Evolutionary conservation across 352 stramenopile genomes (phyloP).

Genomic region (Pythium insidiosum): DNA sequence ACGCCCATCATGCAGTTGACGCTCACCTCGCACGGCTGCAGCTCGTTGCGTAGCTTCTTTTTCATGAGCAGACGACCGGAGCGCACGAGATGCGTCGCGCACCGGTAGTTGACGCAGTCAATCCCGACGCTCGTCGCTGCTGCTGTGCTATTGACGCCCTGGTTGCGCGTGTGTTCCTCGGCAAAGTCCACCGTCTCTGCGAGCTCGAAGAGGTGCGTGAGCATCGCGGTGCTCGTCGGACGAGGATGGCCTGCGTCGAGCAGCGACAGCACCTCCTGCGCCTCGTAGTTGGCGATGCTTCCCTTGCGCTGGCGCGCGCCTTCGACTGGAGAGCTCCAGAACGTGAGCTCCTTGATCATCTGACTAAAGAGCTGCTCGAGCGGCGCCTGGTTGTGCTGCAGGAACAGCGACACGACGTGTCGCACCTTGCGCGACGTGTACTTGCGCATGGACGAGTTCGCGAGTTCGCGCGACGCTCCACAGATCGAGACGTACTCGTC

Average conservation of each 20-base stretch:
- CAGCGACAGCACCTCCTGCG: constrained; percentile 59
- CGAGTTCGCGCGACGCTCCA: constrained; percentile 71
- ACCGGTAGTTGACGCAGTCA: constrained; percentile 82
- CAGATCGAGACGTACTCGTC: constrained; percentile 86
- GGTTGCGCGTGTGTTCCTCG: constrained; percentile 24
- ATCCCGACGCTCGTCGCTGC: constrained; percentile 56
- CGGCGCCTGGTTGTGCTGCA: constrained; percentile 61
- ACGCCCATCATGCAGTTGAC: constrained; percentile 87
- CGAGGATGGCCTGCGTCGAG: constrained; percentile 60
- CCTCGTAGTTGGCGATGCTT: constrained; percentile 26
- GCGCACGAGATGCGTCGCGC: constrained; percentile 76
- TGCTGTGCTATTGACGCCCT: constrained; percentile 19
- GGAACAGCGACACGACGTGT: constrained; percentile 75
- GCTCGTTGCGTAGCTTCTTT: constrained; percentile 77
- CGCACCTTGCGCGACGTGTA: constrained; percentile 84
- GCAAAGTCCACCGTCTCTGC: constrained; percentile 83
- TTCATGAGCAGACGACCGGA: constrained; percentile 49
- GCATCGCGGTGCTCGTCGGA: constrained; percentile 64
- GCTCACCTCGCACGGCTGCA: constrained; percentile 59
- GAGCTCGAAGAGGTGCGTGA: constrained; percentile 79
- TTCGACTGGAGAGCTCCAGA: constrained; percentile 56
- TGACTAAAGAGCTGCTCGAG: constrained; percentile 69
- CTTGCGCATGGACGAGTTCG: constrained; percentile 75
- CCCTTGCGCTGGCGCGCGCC: constrained; percentile 24
- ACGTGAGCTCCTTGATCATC: constrained; percentile 81